These are phyloP conservation scores for Pyrus bretschneideri DNA, from an alignment of 306 rosid genomes.

Conservation along the genomic window DNA sequence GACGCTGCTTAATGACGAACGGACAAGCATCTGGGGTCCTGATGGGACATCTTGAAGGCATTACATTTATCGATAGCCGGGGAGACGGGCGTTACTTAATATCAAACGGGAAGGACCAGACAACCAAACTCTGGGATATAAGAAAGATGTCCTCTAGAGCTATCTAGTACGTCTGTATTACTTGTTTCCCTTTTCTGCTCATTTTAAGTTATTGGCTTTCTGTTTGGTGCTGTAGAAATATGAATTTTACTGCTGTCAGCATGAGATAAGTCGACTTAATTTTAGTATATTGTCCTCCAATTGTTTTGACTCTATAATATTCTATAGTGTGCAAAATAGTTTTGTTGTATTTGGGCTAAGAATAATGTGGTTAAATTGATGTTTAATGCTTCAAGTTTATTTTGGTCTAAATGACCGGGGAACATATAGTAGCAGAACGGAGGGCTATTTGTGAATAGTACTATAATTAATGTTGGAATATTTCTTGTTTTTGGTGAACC, in stretches of 20 bases:
- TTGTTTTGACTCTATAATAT: not conserved
- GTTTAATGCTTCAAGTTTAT: not conserved
- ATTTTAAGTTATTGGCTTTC: conserved; percentile 9
- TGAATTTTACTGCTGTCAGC: not conserved
- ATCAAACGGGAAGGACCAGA: conserved; percentile 93
- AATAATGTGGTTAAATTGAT: not conserved
- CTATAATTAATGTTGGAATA: not conserved
- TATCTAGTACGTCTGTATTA: not conserved
- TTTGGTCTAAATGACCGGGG: not conserved
- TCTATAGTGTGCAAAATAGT: not conserved
- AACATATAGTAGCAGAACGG: not conserved
- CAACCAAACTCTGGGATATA: conserved; percentile 91
- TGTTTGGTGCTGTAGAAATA: not conserved
- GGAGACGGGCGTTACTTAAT: conserved; percentile 90
- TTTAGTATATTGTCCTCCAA: not conserved
- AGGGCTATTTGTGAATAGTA: not conserved
- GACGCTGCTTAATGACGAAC: conserved; percentile 62
- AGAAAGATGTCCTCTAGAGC: conserved; percentile 68
- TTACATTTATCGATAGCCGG: conserved; percentile 73
- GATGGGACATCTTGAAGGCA: conserved; percentile 82
- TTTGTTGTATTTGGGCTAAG: not conserved
- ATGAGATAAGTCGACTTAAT: not conserved
- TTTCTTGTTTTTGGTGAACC: not conserved
- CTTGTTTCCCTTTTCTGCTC: conserved; percentile 10
- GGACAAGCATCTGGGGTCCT: conserved; percentile 74